Evolutionary conservation across 163 green algal species (phyloP), one percentile per base, ranked within the genome.

Genomic region (Smithsoniella earleae): DNA sequence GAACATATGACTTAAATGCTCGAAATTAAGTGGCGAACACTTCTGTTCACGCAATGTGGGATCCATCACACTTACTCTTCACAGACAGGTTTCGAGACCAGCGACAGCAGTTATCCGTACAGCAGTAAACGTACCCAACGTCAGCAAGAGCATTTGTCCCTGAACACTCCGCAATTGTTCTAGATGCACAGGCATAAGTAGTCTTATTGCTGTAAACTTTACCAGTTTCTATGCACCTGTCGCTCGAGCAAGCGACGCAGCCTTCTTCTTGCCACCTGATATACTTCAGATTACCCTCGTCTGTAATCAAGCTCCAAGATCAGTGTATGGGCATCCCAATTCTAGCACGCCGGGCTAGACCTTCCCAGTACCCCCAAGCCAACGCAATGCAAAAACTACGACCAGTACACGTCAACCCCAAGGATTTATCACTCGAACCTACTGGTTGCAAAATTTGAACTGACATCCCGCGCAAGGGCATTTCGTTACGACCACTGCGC

Each of bases 341-440:
- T 49, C 13, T 49, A 49, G 40, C 40, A 22, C 40, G 10, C 10
- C 40, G 13, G 40, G 40, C 40, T 49, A 13, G 10, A 49, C 13
- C n/a, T n/a, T n/a, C n/a, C n/a, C n/a, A n/a, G n/a, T n/a, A n/a
- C n/a, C n/a, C n/a, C n/a, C 13, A 13, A 49, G 40, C 10, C 10
- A 10, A 49, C 13, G 40, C 40, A 49, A 13, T 10, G 10, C 10
- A 13, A 49, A 49, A 13, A 10, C 40, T 49, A 10, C 10, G 40
- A 13, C 13, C 40, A 88, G 8, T 83, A 82, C 46, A 95, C 90
- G 74, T 96, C 96, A 90, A 96, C 94, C 86, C 89, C 92, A 65
- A 82, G 89, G 78, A 83, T 89, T 63, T 85, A 91, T 74, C 82
- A 82, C 73, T 88, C 80, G 76, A 96, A 94, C 88, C 90, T 96